A percentile compares a stretch with the other conserved stretches of the same genome.
These are phyloP conservation scores for Plantago major DNA, from an alignment of 257 asterid species.

Conservation along the genomic window DNA sequence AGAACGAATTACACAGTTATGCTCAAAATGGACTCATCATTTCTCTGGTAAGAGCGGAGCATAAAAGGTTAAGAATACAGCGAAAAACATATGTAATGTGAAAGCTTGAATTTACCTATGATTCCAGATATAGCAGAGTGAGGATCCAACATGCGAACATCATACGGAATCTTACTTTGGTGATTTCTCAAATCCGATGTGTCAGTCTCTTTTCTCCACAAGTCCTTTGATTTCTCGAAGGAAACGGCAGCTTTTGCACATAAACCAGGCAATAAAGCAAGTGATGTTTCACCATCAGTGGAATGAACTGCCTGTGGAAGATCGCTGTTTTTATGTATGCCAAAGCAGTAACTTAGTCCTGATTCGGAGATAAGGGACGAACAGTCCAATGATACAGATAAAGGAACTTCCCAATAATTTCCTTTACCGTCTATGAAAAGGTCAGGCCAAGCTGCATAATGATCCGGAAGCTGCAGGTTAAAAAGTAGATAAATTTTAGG, in stretches of 20 bases:
- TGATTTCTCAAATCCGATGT: constrained; percentile 35
- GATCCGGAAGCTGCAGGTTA: constrained; percentile 60
- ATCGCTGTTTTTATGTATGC: constrained; percentile 66
- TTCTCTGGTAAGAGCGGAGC: no score
- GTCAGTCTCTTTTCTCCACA: constrained; percentile 77
- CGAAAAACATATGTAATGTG: background rate
- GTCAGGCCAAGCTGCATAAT: constrained; percentile 94
- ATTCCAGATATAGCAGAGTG: constrained; percentile 86
- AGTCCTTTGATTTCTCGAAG: constrained; percentile 64
- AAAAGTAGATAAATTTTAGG: constrained; percentile 11
- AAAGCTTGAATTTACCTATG: constrained; percentile 48
- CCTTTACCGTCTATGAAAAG: constrained; percentile 73
- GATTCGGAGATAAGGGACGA: constrained; percentile 69
- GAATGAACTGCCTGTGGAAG: constrained; percentile 46
- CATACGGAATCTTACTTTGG: constrained; percentile 46
- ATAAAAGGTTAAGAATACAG: no score
- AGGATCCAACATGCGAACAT: constrained; percentile 84
- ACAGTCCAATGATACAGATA: constrained; percentile 76
- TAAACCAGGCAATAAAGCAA: constrained; percentile 68
- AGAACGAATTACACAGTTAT: no score
- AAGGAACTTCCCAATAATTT: constrained; percentile 93
- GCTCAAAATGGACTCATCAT: no score
- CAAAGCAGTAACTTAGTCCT: constrained; percentile 79
- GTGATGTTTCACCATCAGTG: constrained; percentile 39
- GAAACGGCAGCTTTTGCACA: constrained; percentile 86